phyloP scores from a whole-genome alignment of 768 basidiomycete genomes.

The Termitomyces sp. region DNA sequence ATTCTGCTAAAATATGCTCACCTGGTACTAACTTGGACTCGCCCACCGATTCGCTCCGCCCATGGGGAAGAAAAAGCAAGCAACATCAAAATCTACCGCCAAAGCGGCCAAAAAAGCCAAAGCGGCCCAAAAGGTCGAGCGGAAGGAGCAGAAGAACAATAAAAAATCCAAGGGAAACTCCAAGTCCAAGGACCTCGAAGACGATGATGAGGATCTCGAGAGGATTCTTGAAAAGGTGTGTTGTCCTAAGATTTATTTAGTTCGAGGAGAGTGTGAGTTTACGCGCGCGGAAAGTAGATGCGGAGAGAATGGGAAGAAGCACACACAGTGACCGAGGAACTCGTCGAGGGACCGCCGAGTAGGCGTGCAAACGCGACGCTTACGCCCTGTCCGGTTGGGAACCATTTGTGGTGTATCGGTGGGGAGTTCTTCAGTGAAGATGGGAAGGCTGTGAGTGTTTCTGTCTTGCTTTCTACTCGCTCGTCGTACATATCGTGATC shows the following conservation, averaged over 20 bases:
- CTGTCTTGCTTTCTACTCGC: background rate
- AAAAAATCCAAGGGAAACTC: conserved; percentile 21
- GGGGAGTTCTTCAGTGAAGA: conserved; percentile 89
- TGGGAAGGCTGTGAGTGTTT: conserved; percentile 55
- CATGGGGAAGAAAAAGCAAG: conserved; percentile 54
- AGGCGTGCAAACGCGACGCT: conserved; percentile 81
- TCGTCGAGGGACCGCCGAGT: conserved; percentile 77
- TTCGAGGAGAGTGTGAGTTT: background rate
- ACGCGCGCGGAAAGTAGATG: conserved; percentile 44
- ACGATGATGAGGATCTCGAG: conserved; percentile 77
- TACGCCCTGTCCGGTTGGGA: conserved; percentile 73
- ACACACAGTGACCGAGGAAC: conserved; percentile 80
- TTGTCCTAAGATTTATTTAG: background rate
- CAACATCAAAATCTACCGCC: conserved; percentile 31
- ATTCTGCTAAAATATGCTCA: too few species aligned
- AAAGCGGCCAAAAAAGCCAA: conserved; percentile 68
- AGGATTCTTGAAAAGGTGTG: conserved; percentile 73
- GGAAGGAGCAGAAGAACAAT: conserved; percentile 32
- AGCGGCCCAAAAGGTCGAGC: conserved; percentile 59
- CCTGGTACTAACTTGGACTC: too few species aligned
- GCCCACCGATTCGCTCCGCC: too few species aligned
- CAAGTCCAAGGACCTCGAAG: conserved; percentile 44
- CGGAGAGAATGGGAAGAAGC: conserved; percentile 78
- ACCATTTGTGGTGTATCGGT: conserved; percentile 79
- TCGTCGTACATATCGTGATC: too few species aligned